phyloP scores from a whole-genome alignment of 768 basidiomycete species.

The Lactarius sanguifluus region DNA sequence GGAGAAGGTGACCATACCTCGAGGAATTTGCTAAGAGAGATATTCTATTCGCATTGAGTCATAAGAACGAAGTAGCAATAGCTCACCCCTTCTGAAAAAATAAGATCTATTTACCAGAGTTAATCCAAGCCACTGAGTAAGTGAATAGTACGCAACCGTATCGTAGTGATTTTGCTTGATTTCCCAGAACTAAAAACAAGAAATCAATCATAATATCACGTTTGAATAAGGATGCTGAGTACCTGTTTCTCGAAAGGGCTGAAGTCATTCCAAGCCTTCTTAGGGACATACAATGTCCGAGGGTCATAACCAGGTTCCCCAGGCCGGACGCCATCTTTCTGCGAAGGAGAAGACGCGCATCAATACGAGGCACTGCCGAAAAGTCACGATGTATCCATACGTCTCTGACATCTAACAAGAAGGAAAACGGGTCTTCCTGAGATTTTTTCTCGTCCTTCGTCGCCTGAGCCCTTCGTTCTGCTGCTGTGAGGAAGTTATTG shows the following conservation, averaged over 20 bases:
- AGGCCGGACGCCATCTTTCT: slow-evolving; percentile 81
- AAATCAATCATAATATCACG: slow-evolving; percentile 4
- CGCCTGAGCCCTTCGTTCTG: slow-evolving; percentile 70
- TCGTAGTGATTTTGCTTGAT: slow-evolving; percentile 99
- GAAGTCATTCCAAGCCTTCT: slow-evolving; percentile 73
- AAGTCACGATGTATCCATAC: slow-evolving; percentile 40
- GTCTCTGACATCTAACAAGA: slow-evolving; percentile 71
- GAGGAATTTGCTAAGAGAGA: slow-evolving; percentile 64
- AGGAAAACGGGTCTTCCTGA: slow-evolving; percentile 72
- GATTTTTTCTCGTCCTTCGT: slow-evolving; percentile 84
- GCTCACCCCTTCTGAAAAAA: slow-evolving; percentile 97
- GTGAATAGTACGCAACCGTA: slow-evolving; percentile 51
- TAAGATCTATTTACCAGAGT: slow-evolving; percentile 51
- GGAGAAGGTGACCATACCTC: slow-evolving; percentile 47
- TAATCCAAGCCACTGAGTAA: slow-evolving; percentile 31
- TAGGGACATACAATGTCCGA: slow-evolving; percentile 79
- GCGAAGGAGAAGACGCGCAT: slow-evolving; percentile 3
- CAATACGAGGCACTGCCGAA: background rate
- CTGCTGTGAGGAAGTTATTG: slow-evolving; percentile 71
- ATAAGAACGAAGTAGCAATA: background rate
- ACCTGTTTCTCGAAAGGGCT: slow-evolving; percentile 95
- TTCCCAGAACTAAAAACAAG: slow-evolving; percentile 45
- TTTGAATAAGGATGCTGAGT: background rate
- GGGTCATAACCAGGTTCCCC: slow-evolving; percentile 89
- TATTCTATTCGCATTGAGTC: slow-evolving; percentile 13